A percentile compares a stretch with the other conserved stretches of the same genome.
These are phyloP conservation scores for Ascoidea rubescens DNA, from an alignment of 805 yeast species.

Conservation along the genomic window DNA sequence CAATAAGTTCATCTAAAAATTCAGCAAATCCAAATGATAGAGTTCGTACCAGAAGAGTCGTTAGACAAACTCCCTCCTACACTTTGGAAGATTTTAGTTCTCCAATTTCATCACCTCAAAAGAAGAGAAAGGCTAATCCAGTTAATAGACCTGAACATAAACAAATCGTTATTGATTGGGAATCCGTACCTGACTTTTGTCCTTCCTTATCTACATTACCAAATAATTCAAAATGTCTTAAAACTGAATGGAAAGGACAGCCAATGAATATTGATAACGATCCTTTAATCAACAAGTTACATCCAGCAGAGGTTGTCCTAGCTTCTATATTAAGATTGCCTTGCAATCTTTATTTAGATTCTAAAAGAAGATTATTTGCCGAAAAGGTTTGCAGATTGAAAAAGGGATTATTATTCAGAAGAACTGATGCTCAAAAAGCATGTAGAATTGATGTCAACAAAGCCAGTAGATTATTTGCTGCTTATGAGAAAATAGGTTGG, in stretches of 20 bases:
- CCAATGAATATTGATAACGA: slow-evolving; percentile 83
- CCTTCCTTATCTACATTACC: slow-evolving; percentile 61
- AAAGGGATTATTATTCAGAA: slow-evolving; percentile 66
- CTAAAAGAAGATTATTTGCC: slow-evolving; percentile 72
- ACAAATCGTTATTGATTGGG: slow-evolving; percentile 33
- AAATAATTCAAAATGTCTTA: slow-evolving; percentile 52
- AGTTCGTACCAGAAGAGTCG: slow-evolving; percentile 40
- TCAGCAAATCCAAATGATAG: slow-evolving; percentile 21
- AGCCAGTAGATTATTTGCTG: slow-evolving; percentile 81
- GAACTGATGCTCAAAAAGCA: slow-evolving; percentile 97
- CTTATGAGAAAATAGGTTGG: slow-evolving; percentile 89
- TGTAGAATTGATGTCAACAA: slow-evolving; percentile 95
- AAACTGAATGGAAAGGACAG: slow-evolving; percentile 96
- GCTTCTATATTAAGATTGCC: slow-evolving; percentile 88
- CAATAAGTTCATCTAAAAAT: background rate
- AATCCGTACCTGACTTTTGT: slow-evolving; percentile 67
- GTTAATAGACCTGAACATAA: slow-evolving; percentile 16
- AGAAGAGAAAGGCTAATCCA: slow-evolving; percentile 14
- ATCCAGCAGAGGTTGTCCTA: slow-evolving; percentile 80
- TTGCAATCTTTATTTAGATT: slow-evolving; percentile 66
- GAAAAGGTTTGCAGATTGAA: slow-evolving; percentile 75
- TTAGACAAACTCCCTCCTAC: slow-evolving; percentile 19
- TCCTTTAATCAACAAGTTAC: slow-evolving; percentile 58
- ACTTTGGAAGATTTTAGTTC: background rate
- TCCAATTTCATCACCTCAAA: slow-evolving; percentile 6